Evolutionary conservation across 306 rosid genomes (phyloP).

Genomic region (Bauhinia variegata): DNA sequence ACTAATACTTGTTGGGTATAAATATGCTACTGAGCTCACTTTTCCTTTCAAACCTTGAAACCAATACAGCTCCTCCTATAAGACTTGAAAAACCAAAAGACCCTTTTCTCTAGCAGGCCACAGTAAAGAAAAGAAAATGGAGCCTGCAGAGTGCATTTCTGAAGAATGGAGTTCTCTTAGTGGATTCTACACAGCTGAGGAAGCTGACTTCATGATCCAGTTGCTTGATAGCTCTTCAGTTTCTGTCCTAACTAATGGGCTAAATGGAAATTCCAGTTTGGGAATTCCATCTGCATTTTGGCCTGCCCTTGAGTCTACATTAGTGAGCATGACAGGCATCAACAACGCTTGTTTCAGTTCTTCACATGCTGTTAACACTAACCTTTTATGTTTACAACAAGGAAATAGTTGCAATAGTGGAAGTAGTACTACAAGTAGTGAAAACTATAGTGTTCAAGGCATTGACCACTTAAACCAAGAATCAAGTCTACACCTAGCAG

Average conservation of each 20-base stretch:
- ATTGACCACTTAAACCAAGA: too few relatives aligned
- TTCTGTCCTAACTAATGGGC: constrained; percentile 31
- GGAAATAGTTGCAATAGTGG: too few relatives aligned
- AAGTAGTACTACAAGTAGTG: too few relatives aligned
- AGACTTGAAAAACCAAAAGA: constrained; percentile 22
- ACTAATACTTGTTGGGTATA: constrained; percentile 37
- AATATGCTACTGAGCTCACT: constrained; percentile 35
- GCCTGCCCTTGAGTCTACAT: constrained; percentile 44
- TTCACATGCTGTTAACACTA: too few relatives aligned
- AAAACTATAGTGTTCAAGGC: too few relatives aligned
- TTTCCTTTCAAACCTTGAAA: constrained; percentile 34
- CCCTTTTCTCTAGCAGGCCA: background rate
- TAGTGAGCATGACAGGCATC: constrained; percentile 27
- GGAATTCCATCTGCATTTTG: constrained; percentile 48
- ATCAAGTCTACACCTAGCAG: too few relatives aligned
- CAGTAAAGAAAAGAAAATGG: constrained; percentile 46
- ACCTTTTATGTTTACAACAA: too few relatives aligned
- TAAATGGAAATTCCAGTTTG: constrained; percentile 41
- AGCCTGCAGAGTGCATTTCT: constrained; percentile 49
- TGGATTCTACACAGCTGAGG: constrained; percentile 59
- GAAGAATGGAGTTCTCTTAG: constrained; percentile 70
- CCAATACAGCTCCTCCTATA: constrained; percentile 30
- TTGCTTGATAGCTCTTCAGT: constrained; percentile 39
- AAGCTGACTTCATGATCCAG: constrained; percentile 65
- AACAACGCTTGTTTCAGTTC: too few relatives aligned